Evolutionary conservation across 192 early-diverging fungal genomes (phyloP), one percentile per base, ranked within the genome.

Genomic region (Chytriomyces confervae): DNA sequence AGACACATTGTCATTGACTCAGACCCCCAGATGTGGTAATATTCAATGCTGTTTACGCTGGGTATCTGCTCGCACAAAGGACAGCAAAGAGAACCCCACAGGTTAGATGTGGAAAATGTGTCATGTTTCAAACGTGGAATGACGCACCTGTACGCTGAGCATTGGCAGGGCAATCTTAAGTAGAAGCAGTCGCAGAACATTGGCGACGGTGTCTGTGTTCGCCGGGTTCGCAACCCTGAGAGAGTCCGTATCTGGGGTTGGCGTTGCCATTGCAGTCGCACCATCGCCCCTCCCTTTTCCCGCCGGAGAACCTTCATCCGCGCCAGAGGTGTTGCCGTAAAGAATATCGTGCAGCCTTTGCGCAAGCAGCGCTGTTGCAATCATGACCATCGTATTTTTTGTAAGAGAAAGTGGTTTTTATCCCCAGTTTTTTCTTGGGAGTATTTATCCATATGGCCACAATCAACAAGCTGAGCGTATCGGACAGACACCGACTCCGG

Each of bases 1-100:
- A 86, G 61, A 47, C 80, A 86, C 62, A 86, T 84, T 11, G 85
- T 86, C 57, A 84, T 78, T 10, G 44, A 47, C n/a, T 36, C 23
- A 23, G 71, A 57, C 23, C 79, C 80, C 24, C 57, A 76, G 10
- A 84, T 51, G 43, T 81, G 69, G 75, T 84, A 84, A 68, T 84
- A 84, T 60, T 84, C 81, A 48, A 84, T 81, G 10, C 78, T 70
- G 20, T 53, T 72, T 10, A 11, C 45, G 23, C 75, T 23, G 11
- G 77, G 16, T 29, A 27, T 69, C 20, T 69, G 24, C 13, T 11
- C 13, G 18, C 67, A 36, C 18, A 27, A 11, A 65, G n/a, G 29
- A 27, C 29, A 11, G 24, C n/a, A 11, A 65, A 11, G 13, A 13
- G 24, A n/a, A 10, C 18, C 11, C 67, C 7, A 46, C 67, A 69